A percentile compares a stretch with the other conserved stretches of the same genome.
Conservation (phyloP, 352 stramenopile species). For the Pseudoperonospora humuli region DNA sequence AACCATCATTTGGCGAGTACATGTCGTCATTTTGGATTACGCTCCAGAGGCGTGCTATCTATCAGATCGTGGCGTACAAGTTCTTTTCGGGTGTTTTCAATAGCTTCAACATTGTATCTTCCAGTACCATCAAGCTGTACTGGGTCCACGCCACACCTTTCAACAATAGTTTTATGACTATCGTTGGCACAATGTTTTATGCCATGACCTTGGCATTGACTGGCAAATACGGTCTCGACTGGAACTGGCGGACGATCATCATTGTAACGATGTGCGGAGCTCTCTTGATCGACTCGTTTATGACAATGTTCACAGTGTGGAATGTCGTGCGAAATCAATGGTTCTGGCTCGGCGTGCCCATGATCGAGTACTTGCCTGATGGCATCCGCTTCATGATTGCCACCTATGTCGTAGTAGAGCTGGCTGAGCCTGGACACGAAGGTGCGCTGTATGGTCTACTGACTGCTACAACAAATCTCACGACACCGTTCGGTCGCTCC, state of each 20-base stretch:
- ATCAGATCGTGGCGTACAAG: slow-evolving; percentile 45
- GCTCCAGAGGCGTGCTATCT: slow-evolving; percentile 34
- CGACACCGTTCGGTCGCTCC: slow-evolving; percentile 33
- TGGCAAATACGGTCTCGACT: slow-evolving; percentile 37
- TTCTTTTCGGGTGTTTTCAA: slow-evolving; percentile 57
- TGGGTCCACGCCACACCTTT: slow-evolving; percentile 50
- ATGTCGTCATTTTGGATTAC: slow-evolving; percentile 39
- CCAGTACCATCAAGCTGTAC: slow-evolving; percentile 39
- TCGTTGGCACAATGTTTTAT: slow-evolving; percentile 40
- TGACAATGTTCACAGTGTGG: slow-evolving; percentile 49
- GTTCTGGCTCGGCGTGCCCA: slow-evolving; percentile 50
- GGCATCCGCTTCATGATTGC: slow-evolving; percentile 52
- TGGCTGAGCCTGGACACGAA: slow-evolving; percentile 42
- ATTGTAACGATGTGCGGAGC: slow-evolving; percentile 28
- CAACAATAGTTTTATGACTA: slow-evolving; percentile 45
- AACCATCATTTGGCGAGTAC: slow-evolving; percentile 20
- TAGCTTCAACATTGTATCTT: slow-evolving; percentile 46
- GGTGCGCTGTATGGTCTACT: slow-evolving; percentile 47
- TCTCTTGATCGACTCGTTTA: slow-evolving; percentile 35
- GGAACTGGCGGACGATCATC: slow-evolving; percentile 53
- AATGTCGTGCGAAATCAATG: slow-evolving; percentile 52
- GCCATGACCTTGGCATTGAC: slow-evolving; percentile 31
- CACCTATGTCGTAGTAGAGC: slow-evolving; percentile 56
- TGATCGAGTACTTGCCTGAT: slow-evolving; percentile 42
- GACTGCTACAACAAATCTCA: slow-evolving; percentile 45